phyloP scores from a whole-genome alignment of 352 stramenopile species.

The Blastocystis sp. region DNA sequence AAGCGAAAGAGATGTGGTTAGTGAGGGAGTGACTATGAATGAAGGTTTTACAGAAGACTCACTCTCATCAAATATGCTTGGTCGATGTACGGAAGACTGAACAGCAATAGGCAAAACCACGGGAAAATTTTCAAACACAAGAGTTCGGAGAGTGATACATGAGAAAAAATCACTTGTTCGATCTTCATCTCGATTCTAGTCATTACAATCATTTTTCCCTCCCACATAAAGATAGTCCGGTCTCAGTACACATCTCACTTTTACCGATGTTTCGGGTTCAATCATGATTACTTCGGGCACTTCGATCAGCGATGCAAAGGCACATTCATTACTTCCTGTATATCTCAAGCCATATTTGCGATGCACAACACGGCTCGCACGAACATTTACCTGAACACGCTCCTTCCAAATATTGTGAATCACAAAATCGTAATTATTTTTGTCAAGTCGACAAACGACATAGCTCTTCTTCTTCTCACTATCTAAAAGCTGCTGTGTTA shows the following conservation, averaged over 20 bases:
- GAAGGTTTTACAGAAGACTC: neutral
- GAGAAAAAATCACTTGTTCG: neutral
- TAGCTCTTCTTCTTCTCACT: neutral
- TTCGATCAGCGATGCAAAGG: neutral
- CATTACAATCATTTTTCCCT: neutral
- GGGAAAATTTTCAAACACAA: neutral
- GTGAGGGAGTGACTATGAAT: neutral
- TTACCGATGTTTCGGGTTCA: conserved; percentile 14
- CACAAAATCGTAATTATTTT: neutral
- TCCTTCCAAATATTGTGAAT: conserved; percentile 46
- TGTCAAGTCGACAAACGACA: neutral
- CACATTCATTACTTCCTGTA: neutral
- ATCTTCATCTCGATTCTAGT: neutral
- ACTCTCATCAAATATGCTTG: neutral
- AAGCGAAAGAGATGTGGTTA: conserved; percentile 9
- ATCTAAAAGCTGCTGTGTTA: neutral
- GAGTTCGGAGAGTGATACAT: neutral
- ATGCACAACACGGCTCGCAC: neutral
- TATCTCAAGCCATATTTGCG: conserved; percentile 1
- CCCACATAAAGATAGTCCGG: neutral
- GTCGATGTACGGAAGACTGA: conserved; percentile 21
- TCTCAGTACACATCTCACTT: neutral
- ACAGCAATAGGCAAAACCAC: conserved; percentile 1
- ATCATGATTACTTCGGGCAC: conserved; percentile 37
- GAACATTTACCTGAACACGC: neutral